Evolutionary conservation across 805 yeast species (phyloP).

Genomic region (Cephaloascus albidus): DNA sequence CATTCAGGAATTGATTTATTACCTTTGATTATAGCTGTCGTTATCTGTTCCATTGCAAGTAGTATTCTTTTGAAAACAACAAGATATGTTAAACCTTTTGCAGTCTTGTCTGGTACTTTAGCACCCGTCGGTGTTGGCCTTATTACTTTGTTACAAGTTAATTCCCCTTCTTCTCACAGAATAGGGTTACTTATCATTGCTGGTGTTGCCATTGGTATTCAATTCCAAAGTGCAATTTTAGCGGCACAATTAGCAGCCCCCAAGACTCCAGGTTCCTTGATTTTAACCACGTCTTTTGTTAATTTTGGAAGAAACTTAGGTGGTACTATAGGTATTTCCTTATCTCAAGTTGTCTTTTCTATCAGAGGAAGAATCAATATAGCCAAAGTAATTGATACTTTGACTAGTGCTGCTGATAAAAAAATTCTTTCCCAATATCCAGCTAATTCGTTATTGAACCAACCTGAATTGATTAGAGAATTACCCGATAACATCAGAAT

Average conservation of each 20-base stretch:
- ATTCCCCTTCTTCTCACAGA: constrained; percentile 22
- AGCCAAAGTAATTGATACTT: constrained; percentile 7
- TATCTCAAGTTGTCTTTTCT: constrained; percentile 32
- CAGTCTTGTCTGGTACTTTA: constrained; percentile 21
- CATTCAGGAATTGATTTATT: constrained; percentile 35
- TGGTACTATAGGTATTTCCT: constrained; percentile 32
- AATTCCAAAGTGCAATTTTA: constrained; percentile 34
- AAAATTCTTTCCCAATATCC: constrained; percentile 7
- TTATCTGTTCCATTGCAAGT: constrained; percentile 19
- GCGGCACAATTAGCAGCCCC: constrained; percentile 42
- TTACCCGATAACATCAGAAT: constrained; percentile 14
- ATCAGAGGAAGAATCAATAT: constrained; percentile 9
- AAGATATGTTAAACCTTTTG: constrained; percentile 30
- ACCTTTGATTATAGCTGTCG: constrained; percentile 31
- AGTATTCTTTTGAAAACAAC: constrained; percentile 30
- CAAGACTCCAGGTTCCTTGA: constrained; percentile 37
- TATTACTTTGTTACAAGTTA: constrained; percentile 25
- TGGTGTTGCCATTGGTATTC: constrained; percentile 40
- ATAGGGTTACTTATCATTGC: constrained; percentile 36
- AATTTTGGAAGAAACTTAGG: constrained; percentile 36
- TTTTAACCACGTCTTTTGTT: constrained; percentile 36
- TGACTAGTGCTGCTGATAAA: constrained; percentile 3
- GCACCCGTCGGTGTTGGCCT: constrained; percentile 36
- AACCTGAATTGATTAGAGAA: constrained; percentile 16
- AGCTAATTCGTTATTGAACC: constrained; percentile 9